phyloP scores from a whole-genome alignment of 2,329 filamentous ascomycete genomes.

The Neofusicoccum kwambonambiense region DNA sequence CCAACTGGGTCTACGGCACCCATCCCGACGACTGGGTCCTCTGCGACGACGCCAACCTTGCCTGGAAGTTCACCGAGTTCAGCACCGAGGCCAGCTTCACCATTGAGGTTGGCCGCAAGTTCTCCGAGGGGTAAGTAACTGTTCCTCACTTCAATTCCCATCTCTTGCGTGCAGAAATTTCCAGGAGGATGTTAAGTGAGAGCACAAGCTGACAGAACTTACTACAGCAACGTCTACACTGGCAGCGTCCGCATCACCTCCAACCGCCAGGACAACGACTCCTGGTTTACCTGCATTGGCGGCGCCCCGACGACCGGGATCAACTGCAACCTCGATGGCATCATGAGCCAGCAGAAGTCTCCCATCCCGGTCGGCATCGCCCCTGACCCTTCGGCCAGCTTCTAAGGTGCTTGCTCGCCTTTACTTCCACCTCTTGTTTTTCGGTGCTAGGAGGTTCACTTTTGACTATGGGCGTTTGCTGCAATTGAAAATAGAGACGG shows the following conservation, averaged over 20 bases:
- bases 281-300: slow-evolving; percentile 15
- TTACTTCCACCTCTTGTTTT: not conserved
- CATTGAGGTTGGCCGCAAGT: slow-evolving; percentile 1
- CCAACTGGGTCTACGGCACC: slow-evolving; percentile 12
- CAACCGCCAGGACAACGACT: not conserved
- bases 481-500: not conserved
- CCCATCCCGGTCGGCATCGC: not conserved
- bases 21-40: not conserved
- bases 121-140: not conserved
- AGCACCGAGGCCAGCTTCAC: slow-evolving; percentile 11
- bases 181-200: no score
- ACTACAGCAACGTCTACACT: not conserved
- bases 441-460: no score
- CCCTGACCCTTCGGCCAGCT: not conserved
- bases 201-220: no score
- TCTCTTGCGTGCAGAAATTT: not conserved
- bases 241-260: slow-evolving; percentile 3
- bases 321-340: slow-evolving; percentile 15
- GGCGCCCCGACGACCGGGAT: slow-evolving; percentile 19
- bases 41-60: not conserved
- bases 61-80: slow-evolving; percentile 9
- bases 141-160: not conserved
- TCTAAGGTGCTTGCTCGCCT: not conserved
- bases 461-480: not conserved
- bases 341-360: not conserved